Base-by-base conservation (phyloP, 208 protist genomes). In the Phytomonas francai region DNA sequence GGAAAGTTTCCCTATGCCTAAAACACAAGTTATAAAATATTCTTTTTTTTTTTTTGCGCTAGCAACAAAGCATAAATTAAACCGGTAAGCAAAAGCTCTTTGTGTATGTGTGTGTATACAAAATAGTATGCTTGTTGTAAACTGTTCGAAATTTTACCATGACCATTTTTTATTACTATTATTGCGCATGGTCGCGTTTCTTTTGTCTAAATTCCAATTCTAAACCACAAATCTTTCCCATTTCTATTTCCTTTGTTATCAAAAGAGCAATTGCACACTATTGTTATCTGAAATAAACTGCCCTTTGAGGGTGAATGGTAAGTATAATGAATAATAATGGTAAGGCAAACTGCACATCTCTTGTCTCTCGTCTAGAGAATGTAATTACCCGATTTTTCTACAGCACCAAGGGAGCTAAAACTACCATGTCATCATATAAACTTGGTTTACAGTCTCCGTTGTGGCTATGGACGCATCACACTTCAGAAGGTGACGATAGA, bases 391-490 rank as follows among this genome's bases (percentile, higher is more conserved):
- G 70, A 12, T 79, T 73, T 62, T 90, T 89, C 65, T 95, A 95
- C 71, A 76, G 75, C 16, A 60, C 72, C 29, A 31, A 75, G 19
- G 76, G 65, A 1, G 32, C 60, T 5, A 65, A 70, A 57, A 32
- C 68, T 7, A 76, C 85, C 7, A 68, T 63, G 16, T 68, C 68
- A 2, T 77, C 78, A 11, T 75, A 84, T 39, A 45, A 58, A 16
- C 69, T 88, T 62, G 90, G 90, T 0, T 66, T 95, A 72, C 83
- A 91, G 80, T 70, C 78, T 2, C 90, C 90, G 19, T 73, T 95
- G 14, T 95, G 85, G 84, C 65, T 92, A 45, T 95, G 90, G 87
- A 94, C 84, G 12, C 83, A 92, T 65, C 70, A 77, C 5, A 69
- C 32, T 5, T 28, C 34, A 6, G 25, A 27, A 30, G 39, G 39